phyloP scores from a whole-genome alignment of 2,329 filamentous ascomycete species.

The Diplodia intermedia region DNA sequence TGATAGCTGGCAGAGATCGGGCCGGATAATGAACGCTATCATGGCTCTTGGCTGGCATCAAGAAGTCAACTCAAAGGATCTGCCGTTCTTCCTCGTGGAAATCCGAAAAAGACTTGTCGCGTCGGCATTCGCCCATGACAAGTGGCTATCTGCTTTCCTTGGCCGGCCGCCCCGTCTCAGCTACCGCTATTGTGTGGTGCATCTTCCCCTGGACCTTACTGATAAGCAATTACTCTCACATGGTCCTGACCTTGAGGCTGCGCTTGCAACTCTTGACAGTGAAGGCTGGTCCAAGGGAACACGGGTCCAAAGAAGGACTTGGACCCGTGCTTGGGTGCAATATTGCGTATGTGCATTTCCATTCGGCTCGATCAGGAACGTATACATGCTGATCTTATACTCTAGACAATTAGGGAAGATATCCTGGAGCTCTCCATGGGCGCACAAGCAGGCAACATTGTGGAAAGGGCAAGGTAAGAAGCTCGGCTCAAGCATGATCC shows the following conservation, averaged over 20 bases:
- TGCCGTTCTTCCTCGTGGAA: constrained; percentile 47
- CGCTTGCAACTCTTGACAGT: constrained; percentile 14
- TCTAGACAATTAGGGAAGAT: constrained; percentile 55
- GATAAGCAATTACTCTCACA: constrained; percentile 58
- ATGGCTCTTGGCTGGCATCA: constrained; percentile 49
- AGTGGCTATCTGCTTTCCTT: constrained; percentile 59
- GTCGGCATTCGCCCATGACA: constrained; percentile 53
- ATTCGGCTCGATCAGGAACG: neutral
- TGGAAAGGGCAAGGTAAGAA: constrained; percentile 44
- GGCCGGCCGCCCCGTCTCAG: constrained; percentile 62
- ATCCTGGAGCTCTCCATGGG: constrained; percentile 65
- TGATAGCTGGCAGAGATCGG: constrained; percentile 44
- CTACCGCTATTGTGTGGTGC: constrained; percentile 61
- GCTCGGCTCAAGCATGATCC: neutral
- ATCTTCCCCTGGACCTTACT: constrained; percentile 61
- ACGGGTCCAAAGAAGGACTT: constrained; percentile 54
- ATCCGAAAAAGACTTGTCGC: constrained; percentile 46
- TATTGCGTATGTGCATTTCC: constrained; percentile 48
- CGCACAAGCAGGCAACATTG: constrained; percentile 44
- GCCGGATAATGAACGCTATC: constrained; percentile 42
- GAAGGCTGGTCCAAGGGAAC: constrained; percentile 44
- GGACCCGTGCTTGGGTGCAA: constrained; percentile 55
- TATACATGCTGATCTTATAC: neutral
- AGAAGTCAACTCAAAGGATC: constrained; percentile 34
- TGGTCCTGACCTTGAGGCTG: constrained; percentile 33